Evolutionary conservation across 495 filamentous ascomycete species (phyloP), one percentile per base, ranked within the genome.

Genomic region (Aspergillus carlsbadensis): DNA sequence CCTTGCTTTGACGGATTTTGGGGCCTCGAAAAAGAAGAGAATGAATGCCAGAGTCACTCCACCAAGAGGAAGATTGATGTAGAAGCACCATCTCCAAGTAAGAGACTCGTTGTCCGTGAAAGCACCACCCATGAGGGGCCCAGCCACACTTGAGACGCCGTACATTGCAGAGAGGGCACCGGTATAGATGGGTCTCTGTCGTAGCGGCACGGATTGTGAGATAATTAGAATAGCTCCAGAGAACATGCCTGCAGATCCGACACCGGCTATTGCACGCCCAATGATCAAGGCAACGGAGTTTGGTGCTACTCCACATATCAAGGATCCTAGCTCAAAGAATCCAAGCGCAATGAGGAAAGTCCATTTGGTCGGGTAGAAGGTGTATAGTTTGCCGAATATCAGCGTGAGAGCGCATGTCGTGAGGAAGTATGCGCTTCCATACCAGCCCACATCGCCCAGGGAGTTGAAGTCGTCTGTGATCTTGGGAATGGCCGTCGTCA

Each of bases 321-420:
- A 70, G n/a, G 84, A 89, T n/a, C 93, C 92, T 11, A 95, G 43
- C 62, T 96, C 91, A 70, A 97, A 96, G 60, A 96, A 69, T 39
- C 70, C 69, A 55, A 96, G 85, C 40, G 89, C 88, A 14, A 63
- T 56, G 8, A 96, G 70, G 65, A 86, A 96, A 11, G 85, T 78
- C 70, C 74, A 86, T 71, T 92, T 92, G 64, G 87, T 81, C 39
- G 81, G 80, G 69, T 87, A 90, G 76, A 89, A 91, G 5, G 84
- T 87, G 74, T 93, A 94, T 40, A 94, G 66, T 63, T 87, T 87
- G 59, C 91, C 91, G 60, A 88, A 90, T 29, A 89, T 70, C 18
- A 92, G 75, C 57, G 88, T 87, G 39, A 92, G 81, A 6, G 86
- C 70, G 65, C 82, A 87, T 1, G 84, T 87, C 6, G 87, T 91